phyloP scores from a whole-genome alignment of 2,329 filamentous ascomycete genomes.

The Sporothrix luriei region DNA sequence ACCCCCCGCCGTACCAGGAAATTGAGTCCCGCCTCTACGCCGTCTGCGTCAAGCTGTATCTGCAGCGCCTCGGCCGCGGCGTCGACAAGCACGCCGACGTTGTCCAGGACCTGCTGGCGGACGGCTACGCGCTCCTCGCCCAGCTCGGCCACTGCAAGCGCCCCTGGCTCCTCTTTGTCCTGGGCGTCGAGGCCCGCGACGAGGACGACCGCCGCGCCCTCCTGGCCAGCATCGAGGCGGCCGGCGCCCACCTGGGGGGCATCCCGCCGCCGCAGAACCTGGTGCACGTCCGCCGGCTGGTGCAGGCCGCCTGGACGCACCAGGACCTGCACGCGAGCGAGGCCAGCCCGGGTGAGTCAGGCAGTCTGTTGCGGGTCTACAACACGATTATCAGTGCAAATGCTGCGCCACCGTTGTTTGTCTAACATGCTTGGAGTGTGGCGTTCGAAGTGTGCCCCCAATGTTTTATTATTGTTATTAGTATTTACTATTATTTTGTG shows the following conservation, averaged over 20 bases:
- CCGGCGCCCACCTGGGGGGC: not conserved
- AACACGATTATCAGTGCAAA: slow-evolving; percentile 34
- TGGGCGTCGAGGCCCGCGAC: slow-evolving; percentile 33
- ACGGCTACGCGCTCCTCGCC: not conserved
- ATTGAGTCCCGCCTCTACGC: slow-evolving; percentile 28
- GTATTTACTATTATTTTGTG: too few species aligned
- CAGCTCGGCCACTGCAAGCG: slow-evolving; percentile 27
- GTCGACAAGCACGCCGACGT: not conserved
- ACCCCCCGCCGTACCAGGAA: not conserved
- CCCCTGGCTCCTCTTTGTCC: slow-evolving; percentile 34
- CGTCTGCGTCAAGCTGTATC: slow-evolving; percentile 31
- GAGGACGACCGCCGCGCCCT: slow-evolving; percentile 32
- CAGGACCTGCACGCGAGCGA: slow-evolving; percentile 29
- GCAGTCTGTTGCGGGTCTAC: slow-evolving; percentile 30
- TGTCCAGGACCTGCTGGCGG: slow-evolving; percentile 15
- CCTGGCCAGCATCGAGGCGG: not conserved
- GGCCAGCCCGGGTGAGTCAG: not conserved
- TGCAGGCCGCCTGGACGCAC: slow-evolving; percentile 31
- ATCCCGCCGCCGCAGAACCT: slow-evolving; percentile 30
- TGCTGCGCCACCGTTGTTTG: slow-evolving; percentile 31
- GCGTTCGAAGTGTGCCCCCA: too few species aligned
- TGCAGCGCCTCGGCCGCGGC: slow-evolving; percentile 29
- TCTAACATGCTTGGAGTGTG: not conserved
- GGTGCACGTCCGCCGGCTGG: slow-evolving; percentile 19
- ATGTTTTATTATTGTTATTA: too few species aligned